Evolutionary conservation across 768 basidiomycete genomes (phyloP).

Genomic region (Serpula lacrymans): DNA sequence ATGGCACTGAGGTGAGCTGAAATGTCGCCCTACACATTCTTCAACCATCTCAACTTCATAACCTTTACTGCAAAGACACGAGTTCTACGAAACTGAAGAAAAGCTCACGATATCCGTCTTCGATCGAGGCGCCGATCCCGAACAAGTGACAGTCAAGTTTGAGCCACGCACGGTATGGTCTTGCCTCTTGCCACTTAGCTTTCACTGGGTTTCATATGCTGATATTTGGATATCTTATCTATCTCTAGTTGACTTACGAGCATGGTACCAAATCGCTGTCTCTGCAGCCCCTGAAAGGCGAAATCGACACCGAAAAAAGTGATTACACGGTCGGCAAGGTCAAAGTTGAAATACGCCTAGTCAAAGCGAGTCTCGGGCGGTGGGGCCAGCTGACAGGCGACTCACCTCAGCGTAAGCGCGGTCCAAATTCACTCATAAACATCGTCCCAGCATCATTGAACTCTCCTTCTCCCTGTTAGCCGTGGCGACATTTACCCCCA

Average conservation of each 20-base stretch:
- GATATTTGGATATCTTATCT: slow-evolving; percentile 8
- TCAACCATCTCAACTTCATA: not conserved
- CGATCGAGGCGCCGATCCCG: slow-evolving; percentile 71
- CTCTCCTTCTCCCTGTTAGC: slow-evolving; percentile 30
- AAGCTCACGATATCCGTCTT: slow-evolving; percentile 70
- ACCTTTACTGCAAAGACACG: slow-evolving; percentile 66
- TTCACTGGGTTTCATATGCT: not conserved
- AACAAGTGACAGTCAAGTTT: slow-evolving; percentile 57
- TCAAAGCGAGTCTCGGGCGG: slow-evolving; percentile 60
- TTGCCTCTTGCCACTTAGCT: not conserved
- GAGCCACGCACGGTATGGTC: slow-evolving; percentile 56
- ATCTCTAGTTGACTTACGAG: slow-evolving; percentile 50
- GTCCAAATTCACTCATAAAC: not conserved
- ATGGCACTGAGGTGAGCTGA: slow-evolving; percentile 35
- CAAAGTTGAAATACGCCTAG: slow-evolving; percentile 83
- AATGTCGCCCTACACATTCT: not conserved
- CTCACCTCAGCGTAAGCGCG: slow-evolving; percentile 63
- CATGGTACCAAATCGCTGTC: slow-evolving; percentile 68
- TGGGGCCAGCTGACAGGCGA: slow-evolving; percentile 81
- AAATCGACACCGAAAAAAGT: slow-evolving; percentile 64
- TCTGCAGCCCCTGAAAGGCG: slow-evolving; percentile 79
- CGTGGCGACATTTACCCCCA: slow-evolving; percentile 25
- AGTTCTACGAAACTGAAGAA: slow-evolving; percentile 87
- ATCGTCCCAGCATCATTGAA: slow-evolving; percentile 13
- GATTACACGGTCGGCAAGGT: slow-evolving; percentile 73